Evolutionary conservation across 2,329 filamentous ascomycete genomes (phyloP).

Genomic region (Dothistroma septosporum): DNA sequence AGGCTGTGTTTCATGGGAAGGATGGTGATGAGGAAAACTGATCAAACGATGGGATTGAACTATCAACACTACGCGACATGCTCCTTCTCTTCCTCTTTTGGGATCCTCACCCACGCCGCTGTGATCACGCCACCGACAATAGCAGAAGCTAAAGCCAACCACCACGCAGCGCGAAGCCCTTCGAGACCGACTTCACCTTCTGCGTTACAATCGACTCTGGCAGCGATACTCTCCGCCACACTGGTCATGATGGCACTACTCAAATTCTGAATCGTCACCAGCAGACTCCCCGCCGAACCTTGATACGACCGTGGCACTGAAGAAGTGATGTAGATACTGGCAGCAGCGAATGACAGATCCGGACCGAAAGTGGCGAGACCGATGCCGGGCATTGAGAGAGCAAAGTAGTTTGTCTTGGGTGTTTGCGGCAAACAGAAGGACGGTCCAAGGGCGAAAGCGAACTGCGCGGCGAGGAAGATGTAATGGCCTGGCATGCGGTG

Average conservation of each 20-base stretch:
- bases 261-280: constrained; percentile 48
- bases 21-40: not conserved
- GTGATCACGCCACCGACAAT: constrained; percentile 26
- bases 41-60: too few relatives aligned
- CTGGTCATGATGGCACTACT: constrained; percentile 42
- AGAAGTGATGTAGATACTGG: constrained; percentile 48
- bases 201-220: constrained; percentile 23
- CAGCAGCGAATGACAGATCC: constrained; percentile 46
- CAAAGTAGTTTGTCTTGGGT: constrained; percentile 43
- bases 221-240: constrained; percentile 28
- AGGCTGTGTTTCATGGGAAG: not conserved
- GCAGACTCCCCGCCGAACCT: constrained; percentile 44
- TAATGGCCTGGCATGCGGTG: constrained; percentile 46
- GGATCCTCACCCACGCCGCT: constrained; percentile 27
- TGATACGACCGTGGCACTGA: constrained; percentile 47
- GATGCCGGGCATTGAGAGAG: constrained; percentile 44
- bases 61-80: constrained; percentile 20
- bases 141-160: constrained; percentile 26
- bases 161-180: constrained; percentile 30
- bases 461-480: constrained; percentile 45
- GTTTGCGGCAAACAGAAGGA: constrained; percentile 43
- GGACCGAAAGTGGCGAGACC: constrained; percentile 47
- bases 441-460: constrained; percentile 37
- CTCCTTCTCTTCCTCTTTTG: constrained; percentile 32
- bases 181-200: constrained; percentile 27